A percentile compares a stretch with the other conserved stretches of the same genome.
Evolutionary conservation across 108 stramenopile genomes (phyloP).

Genomic region (Asterionellopsis glacialis): DNA sequence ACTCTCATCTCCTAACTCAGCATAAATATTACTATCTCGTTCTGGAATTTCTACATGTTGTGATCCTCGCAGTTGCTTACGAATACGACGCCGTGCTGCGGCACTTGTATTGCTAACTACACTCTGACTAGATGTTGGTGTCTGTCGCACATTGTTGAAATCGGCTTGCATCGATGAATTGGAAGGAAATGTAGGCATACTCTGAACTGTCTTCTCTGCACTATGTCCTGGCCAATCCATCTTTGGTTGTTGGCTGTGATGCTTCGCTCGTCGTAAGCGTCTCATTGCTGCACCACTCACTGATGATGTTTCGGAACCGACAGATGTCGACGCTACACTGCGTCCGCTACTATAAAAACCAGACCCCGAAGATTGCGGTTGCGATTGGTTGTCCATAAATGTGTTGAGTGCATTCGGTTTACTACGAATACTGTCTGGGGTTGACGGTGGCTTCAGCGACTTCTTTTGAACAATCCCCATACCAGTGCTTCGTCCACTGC

Average conservation of each 20-base stretch:
- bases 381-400: no score
- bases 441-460: no score
- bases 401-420: no score
- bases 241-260: not conserved
- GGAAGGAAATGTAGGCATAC: slow-evolving; percentile 31
- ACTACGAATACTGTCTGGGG: no score
- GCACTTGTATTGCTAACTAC: not conserved
- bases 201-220: not conserved
- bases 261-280: not conserved
- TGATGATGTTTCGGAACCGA: no score
- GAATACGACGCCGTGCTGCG: slow-evolving; percentile 13
- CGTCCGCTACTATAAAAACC: no score
- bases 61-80: not conserved
- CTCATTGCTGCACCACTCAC: not conserved
- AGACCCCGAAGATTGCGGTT: no score
- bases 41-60: not conserved
- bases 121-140: slow-evolving; percentile 5
- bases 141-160: not conserved
- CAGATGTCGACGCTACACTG: no score
- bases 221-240: not conserved
- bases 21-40: not conserved
- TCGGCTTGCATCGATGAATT: slow-evolving; percentile 40
- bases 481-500: not conserved
- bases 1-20: no score
- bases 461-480: not conserved